These are phyloP conservation scores for Ustilago vetiveriae DNA, from an alignment of 1,284 basidiomycete species.

Conservation along the genomic window DNA sequence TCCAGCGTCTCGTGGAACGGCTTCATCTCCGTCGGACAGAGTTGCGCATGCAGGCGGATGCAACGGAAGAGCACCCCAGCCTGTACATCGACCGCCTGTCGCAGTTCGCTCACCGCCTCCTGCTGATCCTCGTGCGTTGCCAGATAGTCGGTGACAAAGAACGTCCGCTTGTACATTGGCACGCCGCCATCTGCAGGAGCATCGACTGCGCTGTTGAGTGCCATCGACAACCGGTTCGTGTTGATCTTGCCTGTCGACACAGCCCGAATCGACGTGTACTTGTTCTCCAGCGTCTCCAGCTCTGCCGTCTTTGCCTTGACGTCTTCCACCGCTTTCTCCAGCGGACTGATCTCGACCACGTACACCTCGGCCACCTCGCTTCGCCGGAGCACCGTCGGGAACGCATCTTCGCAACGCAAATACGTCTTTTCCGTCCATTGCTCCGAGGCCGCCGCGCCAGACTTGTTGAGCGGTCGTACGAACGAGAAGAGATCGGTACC, in stretches of 20 bases:
- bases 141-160: constrained; percentile 79
- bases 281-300: constrained; percentile 75
- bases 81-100: constrained; percentile 77
- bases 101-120: constrained; percentile 77
- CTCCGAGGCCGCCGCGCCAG: constrained; percentile 41
- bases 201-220: constrained; percentile 86
- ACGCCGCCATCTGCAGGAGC: constrained; percentile 81
- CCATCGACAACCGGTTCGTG: constrained; percentile 86
- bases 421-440: constrained; percentile 81
- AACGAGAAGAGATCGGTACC: constrained; percentile 71
- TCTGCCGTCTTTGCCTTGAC: constrained; percentile 82
- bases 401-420: constrained; percentile 76
- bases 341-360: constrained; percentile 82
- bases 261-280: constrained; percentile 80
- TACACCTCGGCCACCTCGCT: constrained; percentile 85
- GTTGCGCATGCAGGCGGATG: constrained; percentile 80
- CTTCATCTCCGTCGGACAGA: constrained; percentile 86
- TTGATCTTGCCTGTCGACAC: constrained; percentile 72
- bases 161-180: constrained; percentile 71
- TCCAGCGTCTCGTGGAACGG: constrained; percentile 90
- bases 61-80: constrained; percentile 83
- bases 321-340: constrained; percentile 83
- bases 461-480: constrained; percentile 69
- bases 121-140: constrained; percentile 77
- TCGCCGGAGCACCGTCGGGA: constrained; percentile 89